Conservation (phyloP, 1,284 basidiomycete species). For the Sporisorium reilianum region DNA sequence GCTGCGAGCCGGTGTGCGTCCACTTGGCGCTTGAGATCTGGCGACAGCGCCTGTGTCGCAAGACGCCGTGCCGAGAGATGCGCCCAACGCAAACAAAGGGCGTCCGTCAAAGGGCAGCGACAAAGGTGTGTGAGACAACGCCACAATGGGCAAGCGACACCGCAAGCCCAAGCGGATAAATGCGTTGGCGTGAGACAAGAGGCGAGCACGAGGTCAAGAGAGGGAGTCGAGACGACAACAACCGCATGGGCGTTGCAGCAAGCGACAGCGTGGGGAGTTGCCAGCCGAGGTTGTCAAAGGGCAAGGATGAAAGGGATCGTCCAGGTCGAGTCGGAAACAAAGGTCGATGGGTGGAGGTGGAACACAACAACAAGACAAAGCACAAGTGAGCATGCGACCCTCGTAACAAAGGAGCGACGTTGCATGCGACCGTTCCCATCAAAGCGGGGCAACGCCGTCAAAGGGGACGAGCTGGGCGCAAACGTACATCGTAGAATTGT, state of each 20-base stretch:
- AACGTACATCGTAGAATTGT: slow-evolving; percentile 62
- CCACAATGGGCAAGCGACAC: neutral
- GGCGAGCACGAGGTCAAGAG: neutral
- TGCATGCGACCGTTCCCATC: neutral
- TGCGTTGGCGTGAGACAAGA: neutral
- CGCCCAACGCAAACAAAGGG: neutral
- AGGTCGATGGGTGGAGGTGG: neutral
- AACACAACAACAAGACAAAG: neutral
- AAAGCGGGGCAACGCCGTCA: neutral
- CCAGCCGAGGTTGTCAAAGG: neutral
- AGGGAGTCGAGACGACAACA: neutral
- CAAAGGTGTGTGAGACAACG: neutral
- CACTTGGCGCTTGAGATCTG: slow-evolving; percentile 61
- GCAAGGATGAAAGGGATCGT: neutral
- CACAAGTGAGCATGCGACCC: neutral
- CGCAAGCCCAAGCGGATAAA: neutral
- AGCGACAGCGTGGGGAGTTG: neutral
- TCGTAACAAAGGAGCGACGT: neutral
- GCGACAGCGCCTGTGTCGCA: slow-evolving; percentile 44
- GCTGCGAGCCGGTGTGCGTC: slow-evolving; percentile 53
- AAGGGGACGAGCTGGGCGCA: neutral
- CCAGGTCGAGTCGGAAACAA: neutral
- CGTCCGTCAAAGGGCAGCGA: neutral
- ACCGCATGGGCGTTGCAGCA: neutral
- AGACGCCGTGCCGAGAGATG: neutral